These are phyloP conservation scores for Fragaria iinumae DNA, from an alignment of 306 rosid genomes.

Conservation along the genomic window DNA sequence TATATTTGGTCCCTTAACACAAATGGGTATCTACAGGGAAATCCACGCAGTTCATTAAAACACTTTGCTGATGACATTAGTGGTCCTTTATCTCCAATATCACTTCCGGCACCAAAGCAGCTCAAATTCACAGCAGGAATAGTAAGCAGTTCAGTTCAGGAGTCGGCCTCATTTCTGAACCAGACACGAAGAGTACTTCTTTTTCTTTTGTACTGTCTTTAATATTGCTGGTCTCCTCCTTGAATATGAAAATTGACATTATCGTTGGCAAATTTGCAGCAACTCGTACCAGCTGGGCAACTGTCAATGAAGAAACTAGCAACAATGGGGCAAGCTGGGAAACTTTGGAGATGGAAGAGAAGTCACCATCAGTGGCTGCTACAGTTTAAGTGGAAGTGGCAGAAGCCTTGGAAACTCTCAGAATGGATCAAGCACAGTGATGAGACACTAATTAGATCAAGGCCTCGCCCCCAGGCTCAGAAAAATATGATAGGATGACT, in stretches of 20 bases:
- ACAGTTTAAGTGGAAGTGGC: constrained; percentile 95
- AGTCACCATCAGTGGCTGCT: constrained; percentile 93
- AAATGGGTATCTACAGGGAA: constrained; percentile 45
- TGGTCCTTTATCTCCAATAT: constrained; percentile 64
- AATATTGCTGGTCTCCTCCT: constrained; percentile 9
- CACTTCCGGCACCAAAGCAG: constrained; percentile 78
- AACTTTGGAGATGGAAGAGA: constrained; percentile 87
- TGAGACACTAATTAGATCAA: constrained; percentile 74
- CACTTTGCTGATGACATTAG: constrained; percentile 68
- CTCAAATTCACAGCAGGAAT: constrained; percentile 80
- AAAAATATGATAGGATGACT: constrained; percentile 39
- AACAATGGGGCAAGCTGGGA: constrained; percentile 69
- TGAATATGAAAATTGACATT: constrained; percentile 24
- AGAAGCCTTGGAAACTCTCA: constrained; percentile 90
- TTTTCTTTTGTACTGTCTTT: constrained; percentile 14
- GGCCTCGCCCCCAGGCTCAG: constrained; percentile 53
- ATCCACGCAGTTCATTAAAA: constrained; percentile 48
- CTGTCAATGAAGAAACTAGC: constrained; percentile 66
- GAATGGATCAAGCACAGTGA: constrained; percentile 90
- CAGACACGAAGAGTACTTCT: constrained; percentile 52
- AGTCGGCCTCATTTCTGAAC: constrained; percentile 46
- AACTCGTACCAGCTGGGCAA: constrained; percentile 73
- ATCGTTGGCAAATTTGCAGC: constrained; percentile 37
- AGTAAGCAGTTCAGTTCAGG: constrained; percentile 56
- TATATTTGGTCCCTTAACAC: constrained; percentile 6